Evolutionary conservation across 208 protist genomes (phyloP), one percentile per base, ranked within the genome.

Genomic region (Trypanosoma vivax): DNA sequence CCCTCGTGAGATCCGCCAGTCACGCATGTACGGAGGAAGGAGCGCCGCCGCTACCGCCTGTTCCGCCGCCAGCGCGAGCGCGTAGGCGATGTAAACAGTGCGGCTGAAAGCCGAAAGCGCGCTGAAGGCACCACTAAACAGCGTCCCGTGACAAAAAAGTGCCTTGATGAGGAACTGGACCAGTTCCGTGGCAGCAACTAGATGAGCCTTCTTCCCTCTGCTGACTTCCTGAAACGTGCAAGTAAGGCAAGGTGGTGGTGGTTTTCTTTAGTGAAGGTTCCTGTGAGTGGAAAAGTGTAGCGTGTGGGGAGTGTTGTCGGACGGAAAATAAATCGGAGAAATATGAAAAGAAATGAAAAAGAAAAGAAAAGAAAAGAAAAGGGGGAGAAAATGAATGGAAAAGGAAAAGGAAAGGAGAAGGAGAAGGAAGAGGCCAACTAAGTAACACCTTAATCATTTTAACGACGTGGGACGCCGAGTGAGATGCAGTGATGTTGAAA

Each of bases 91-190:
- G 58, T 48, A 19, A 31, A 31, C 47, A 60, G 60, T 25, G 35
- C 37, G 35, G 39, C 50, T 46, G 64, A 43, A 28, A 67, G 51
- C 34, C 14, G 46, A 4, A 43, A 65, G 21, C 35, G 46, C 16
- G 37, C 52, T 25, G 56, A 62, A 25, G 61, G 73, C 25, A 51
- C 48, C 10, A 64, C 71, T 34, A 67, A 62, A 23, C 5, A 21
- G 35, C 50, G 34, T 4, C 27, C 35, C 30, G 23, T 65, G 5
- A 79, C 82, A 19, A 74, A 70, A 40, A 75, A 87, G 23, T 49
- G 83, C 24, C 74, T 94, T 10, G 86, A 94, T 50, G 75, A 61
- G 19, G 77, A 94, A 63, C 73, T 94, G 18, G 82, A 94, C 10
- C 79, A 51, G 60, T 94, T 83, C 78, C 72, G 70, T 18, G 52